These are phyloP conservation scores for Picea mariana DNA, from an alignment of 83 land plant species.

Conservation along the genomic window DNA sequence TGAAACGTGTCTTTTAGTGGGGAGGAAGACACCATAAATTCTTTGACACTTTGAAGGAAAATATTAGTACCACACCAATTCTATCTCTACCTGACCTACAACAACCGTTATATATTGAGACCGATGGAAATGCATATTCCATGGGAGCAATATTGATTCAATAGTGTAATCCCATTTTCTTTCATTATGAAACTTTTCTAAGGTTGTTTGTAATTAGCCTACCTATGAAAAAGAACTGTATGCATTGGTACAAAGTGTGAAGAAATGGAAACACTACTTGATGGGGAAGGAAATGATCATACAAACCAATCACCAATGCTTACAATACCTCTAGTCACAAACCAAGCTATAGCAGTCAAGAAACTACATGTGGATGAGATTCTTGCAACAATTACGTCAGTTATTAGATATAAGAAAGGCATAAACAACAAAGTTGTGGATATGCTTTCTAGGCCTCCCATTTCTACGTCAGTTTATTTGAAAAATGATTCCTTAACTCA, in stretches of 20 bases:
- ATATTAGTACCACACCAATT: not conserved
- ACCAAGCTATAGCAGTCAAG: not conserved
- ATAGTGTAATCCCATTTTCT: not conserved
- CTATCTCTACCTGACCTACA: not conserved
- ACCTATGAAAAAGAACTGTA: not conserved
- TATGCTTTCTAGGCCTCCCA: not conserved
- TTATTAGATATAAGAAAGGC: not conserved
- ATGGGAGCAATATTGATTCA: not conserved
- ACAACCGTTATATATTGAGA: not conserved
- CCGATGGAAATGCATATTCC: not conserved
- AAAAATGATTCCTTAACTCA: no score
- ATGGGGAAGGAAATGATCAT: not conserved
- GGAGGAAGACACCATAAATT: not conserved
- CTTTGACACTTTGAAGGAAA: not conserved
- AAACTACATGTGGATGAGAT: not conserved
- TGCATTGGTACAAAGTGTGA: not conserved
- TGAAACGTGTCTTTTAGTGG: not conserved
- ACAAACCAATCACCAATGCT: not conserved
- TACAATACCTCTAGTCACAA: not conserved
- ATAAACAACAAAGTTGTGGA: not conserved
- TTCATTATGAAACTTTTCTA: not conserved
- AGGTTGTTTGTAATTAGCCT: not conserved
- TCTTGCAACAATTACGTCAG: not conserved
- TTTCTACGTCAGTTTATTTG: not conserved
- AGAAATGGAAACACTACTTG: not conserved